Evolutionary conservation across 2,329 filamentous ascomycete species (phyloP), one percentile per base, ranked within the genome.

Genomic region (Sclerotinia borealis): DNA sequence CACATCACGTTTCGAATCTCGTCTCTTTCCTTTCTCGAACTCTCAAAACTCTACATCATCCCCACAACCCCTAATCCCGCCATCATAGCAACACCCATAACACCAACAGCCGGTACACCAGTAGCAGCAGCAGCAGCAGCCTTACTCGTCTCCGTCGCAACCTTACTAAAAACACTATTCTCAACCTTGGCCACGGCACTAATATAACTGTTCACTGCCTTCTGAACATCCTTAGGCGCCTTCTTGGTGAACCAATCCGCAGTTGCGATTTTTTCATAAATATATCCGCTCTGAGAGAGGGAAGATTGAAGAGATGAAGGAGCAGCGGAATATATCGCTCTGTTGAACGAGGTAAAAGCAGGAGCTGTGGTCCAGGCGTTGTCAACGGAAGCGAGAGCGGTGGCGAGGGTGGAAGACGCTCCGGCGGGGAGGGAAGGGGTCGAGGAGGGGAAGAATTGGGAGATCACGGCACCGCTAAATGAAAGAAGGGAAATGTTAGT

Each of bases 201-300:
- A 37, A 65, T 45, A 29, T 72, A 62, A 19, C 49, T 63, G 27
- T 31, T 54, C 1, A 71, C 39, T 39, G 66, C 69, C 11, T 67
- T 71, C 48, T 69, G 64, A 1, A 61, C 36, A 13, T 61, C 61
- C 17, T 64, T 48, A 0, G 67, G 66, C 3, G 68, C 69, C 22
- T 48, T 63, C 60, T 70, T 70, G 9, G 65, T 68, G 39, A 68
- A 72, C 70, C 69, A 72, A 2, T 43, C 51, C 50, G 67, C 56
- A 1, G 64, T 61, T 1, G 61, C 67, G 13, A 71, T 19, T 2
- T 63, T 41, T 0, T 36, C 22, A 22, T 67, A 69, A 2, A n/a
- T 0, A 19, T 62, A 70, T 8, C 67, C 68, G 9, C 56, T 64
- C 13, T 55, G 51, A 2, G n/a, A 36, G 36, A 69, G 59, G 5